A percentile compares a stretch with the other conserved stretches of the same genome.
phyloP scores from a whole-genome alignment of 495 filamentous ascomycete genomes.

The Rusavskia elegans region DNA sequence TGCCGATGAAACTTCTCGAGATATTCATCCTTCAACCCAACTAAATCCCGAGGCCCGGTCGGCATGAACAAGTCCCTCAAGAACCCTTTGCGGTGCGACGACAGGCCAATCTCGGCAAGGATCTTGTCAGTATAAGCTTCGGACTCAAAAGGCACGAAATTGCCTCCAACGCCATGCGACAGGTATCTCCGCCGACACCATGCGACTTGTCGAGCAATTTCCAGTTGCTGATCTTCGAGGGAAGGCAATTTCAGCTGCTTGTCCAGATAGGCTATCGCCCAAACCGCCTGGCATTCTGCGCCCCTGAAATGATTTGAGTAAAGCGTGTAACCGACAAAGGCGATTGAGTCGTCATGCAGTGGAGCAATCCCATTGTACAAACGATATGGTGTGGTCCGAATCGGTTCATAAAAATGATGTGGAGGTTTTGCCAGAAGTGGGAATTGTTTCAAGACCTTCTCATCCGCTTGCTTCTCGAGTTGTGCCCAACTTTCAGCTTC shows the following conservation, averaged over 20 bases:
- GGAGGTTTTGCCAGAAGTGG: conserved; percentile 23
- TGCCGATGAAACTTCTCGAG: neutral
- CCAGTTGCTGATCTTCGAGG: conserved; percentile 14
- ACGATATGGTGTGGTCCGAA: conserved; percentile 19
- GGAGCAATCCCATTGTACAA: conserved; percentile 24
- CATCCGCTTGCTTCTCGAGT: conserved; percentile 19
- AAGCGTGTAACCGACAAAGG: conserved; percentile 22
- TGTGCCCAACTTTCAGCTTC: conserved; percentile 12
- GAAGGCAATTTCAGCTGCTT: conserved; percentile 16
- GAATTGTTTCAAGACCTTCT: conserved; percentile 18
- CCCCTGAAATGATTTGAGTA: conserved; percentile 22
- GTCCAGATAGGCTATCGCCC: conserved; percentile 27
- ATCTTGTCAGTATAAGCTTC: conserved; percentile 19
- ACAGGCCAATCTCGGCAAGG: conserved; percentile 17
- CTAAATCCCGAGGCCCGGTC: conserved; percentile 13
- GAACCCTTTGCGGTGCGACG: conserved; percentile 16
- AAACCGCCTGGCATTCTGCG: conserved; percentile 28
- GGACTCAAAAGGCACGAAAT: conserved; percentile 22
- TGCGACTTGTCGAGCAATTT: conserved; percentile 20
- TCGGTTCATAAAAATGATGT: conserved; percentile 9
- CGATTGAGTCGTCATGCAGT: conserved; percentile 22
- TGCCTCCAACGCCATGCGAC: conserved; percentile 19
- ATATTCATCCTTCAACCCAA: conserved; percentile 17
- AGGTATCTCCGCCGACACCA: conserved; percentile 24
- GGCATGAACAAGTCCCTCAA: conserved; percentile 9